These are phyloP conservation scores for Metschnikowia corniflorae DNA, from an alignment of 805 yeast genomes.

Conservation along the genomic window DNA sequence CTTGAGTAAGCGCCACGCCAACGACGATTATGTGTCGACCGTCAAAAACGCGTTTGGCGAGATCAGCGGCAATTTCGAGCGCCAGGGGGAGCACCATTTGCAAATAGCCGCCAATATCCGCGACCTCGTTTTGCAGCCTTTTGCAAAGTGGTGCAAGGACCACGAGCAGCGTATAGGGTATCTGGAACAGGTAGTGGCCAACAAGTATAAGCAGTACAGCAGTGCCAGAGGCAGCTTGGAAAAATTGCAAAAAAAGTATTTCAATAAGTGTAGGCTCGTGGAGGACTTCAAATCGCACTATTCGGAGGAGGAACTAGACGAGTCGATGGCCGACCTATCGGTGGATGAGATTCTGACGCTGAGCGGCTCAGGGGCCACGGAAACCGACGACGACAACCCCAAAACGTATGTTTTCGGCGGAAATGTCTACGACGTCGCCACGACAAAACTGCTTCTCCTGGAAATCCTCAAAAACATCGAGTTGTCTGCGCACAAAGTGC, in stretches of 20 bases:
- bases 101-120: constrained; percentile 61
- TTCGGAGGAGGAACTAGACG: constrained; percentile 41
- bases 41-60: constrained; percentile 62
- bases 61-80: constrained; percentile 48
- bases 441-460: constrained; percentile 32
- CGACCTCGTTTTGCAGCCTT: constrained; percentile 62
- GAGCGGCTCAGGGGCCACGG: constrained; percentile 9
- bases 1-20: constrained; percentile 36
- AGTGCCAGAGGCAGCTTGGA: constrained; percentile 46
- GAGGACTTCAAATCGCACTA: constrained; percentile 59
- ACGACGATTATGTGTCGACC: constrained; percentile 61
- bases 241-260: constrained; percentile 62
- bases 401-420: constrained; percentile 31
- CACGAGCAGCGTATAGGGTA: constrained; percentile 65
- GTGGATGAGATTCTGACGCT: neutral
- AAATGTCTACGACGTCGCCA: constrained; percentile 24
- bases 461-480: constrained; percentile 44
- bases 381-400: constrained; percentile 19
- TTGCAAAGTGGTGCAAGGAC: constrained; percentile 68
- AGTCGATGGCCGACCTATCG: constrained; percentile 13
- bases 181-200: constrained; percentile 51
- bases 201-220: constrained; percentile 51
- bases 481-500: constrained; percentile 52
- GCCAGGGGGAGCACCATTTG: constrained; percentile 57
- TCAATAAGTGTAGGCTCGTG: constrained; percentile 69